Evolutionary conservation across 2,329 filamentous ascomycete species (phyloP).

Genomic region (Metarhizium album): DNA sequence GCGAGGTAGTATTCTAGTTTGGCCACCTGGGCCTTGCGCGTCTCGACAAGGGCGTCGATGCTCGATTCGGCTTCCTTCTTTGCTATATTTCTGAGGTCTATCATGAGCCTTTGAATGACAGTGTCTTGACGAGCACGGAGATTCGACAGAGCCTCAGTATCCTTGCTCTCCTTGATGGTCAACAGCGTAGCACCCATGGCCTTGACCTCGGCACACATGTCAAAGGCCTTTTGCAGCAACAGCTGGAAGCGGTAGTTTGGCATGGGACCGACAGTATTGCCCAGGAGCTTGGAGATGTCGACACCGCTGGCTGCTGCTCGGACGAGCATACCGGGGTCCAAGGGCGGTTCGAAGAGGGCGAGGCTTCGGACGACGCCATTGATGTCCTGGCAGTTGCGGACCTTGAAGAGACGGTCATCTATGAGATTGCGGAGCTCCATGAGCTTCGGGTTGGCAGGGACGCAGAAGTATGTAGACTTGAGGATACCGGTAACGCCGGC

Average conservation of each 20-base stretch:
- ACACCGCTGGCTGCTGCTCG: background rate
- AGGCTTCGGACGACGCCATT: background rate
- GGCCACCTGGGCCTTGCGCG: background rate
- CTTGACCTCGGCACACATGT: background rate
- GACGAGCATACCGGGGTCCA: background rate
- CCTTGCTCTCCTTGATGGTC: background rate
- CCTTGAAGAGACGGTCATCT: background rate
- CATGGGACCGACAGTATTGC: background rate
- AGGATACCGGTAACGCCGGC: background rate
- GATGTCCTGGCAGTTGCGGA: background rate
- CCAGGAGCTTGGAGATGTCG: background rate
- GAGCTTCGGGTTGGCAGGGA: background rate
- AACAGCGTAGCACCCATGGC: background rate
- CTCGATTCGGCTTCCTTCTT: background rate
- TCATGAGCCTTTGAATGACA: background rate
- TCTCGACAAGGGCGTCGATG: background rate
- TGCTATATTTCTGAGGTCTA: background rate
- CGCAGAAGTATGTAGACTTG: background rate
- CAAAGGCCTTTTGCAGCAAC: background rate
- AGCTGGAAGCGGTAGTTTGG: background rate
- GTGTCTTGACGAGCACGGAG: background rate
- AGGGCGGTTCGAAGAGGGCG: background rate
- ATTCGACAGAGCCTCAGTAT: background rate
- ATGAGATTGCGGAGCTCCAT: background rate
- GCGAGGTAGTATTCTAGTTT: background rate